Evolutionary conservation across 2,329 filamentous ascomycete genomes (phyloP), one percentile per base, ranked within the genome.

Genomic region (Cladophialophora chaetospira): DNA sequence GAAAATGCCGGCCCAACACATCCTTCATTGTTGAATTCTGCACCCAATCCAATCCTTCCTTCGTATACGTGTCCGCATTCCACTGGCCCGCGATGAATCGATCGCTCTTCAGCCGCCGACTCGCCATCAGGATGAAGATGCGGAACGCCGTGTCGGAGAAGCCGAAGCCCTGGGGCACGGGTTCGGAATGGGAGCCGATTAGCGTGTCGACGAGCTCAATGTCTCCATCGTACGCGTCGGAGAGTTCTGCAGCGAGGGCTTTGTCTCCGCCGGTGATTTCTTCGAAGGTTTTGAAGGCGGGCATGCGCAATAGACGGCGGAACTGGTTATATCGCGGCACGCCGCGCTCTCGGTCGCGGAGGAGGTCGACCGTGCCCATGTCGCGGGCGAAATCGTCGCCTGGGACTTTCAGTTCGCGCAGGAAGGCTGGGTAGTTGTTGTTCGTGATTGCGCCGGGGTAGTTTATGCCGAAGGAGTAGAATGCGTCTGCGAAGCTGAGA

Each of bases 61-160:
- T 45, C 4, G 51, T 58, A 23, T 58, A 58, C 26, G 46, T 58
- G 21, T 50, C 44, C 3, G 56, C 51, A 21, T 55, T 58, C 51
- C 51, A 58, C 21, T 58, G 44, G 3, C 52, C 56, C 17, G 56
- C 56, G 21, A 58, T 58, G 45, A 58, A 58, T 23, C 56, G 44
- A 28, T 58, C 56, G 29, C 51, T 55, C 52, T 58, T 58, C 28
- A 58, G 35, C 4, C 56, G 44, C 8, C 56, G 44, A 10, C 42
- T 50, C n/a, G 56, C 56, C 56, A 58, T 58, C 36, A 58, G 56
- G 26, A 58, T 58, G 52, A 58, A 58, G 1, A 78, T 67, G 0
- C 75, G 65, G 60, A 79, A 79, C 1, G 76, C 76, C 2, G 76
- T 79, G 50, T 79, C 77, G 58, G 72, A 75, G 63, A 79, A 79